Conservation (phyloP, 306 rosid species). For the Quercus robur region DNA sequence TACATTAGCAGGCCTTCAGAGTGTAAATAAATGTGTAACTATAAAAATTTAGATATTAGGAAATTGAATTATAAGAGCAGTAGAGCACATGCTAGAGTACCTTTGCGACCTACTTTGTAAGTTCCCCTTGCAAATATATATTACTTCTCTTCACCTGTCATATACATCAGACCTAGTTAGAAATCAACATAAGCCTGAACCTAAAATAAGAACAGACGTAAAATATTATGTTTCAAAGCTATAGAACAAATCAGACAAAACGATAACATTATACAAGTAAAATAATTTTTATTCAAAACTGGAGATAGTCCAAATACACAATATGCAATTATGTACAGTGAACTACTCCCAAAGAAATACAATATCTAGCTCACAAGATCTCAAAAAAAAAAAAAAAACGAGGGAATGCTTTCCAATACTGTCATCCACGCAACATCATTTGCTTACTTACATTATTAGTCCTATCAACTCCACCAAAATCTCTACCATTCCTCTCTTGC, state of each 20-base stretch:
- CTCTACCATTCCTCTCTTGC: no score
- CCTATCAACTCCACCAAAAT: no score
- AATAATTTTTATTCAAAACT: no score
- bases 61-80: neutral
- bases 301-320: neutral
- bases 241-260: neutral
- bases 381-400: no score
- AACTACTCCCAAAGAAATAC: no score
- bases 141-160: constrained; percentile 73
- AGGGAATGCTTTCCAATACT: no score
- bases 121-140: constrained; percentile 64
- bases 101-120: constrained; percentile 93
- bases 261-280: neutral
- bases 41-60: neutral
- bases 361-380: no score
- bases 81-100: constrained; percentile 27
- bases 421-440: no score
- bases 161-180: constrained; percentile 1
- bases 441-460: no score
- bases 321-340: no score
- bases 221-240: neutral
- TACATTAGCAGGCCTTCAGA: neutral
- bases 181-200: neutral
- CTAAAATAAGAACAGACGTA: neutral
- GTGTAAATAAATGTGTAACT: neutral